Evolutionary conservation across 139 green algal species (phyloP).

Genomic region (Tetradesmus obliquus): DNA sequence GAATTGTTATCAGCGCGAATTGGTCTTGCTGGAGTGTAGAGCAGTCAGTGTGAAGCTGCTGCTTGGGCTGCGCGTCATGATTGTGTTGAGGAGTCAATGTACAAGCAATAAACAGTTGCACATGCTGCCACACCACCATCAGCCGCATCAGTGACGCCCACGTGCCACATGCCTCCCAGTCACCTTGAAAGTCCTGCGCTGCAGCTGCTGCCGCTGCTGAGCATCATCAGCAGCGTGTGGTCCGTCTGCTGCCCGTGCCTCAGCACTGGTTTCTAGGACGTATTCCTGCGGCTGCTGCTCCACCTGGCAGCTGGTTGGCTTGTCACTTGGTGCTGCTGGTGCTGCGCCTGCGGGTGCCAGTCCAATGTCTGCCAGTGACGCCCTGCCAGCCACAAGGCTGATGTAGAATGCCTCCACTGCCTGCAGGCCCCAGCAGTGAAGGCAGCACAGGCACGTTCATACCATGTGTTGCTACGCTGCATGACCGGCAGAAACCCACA

Average conservation of each 20-base stretch:
- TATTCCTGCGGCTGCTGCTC: background rate
- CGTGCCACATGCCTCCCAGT: background rate
- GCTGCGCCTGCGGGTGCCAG: background rate
- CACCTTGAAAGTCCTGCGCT: background rate
- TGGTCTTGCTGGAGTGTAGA: background rate
- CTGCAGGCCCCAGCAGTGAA: background rate
- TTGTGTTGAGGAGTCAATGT: no score
- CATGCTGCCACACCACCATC: background rate
- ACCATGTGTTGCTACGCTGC: no score
- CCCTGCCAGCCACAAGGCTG: background rate
- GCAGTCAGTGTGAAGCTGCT: background rate
- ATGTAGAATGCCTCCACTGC: slow-evolving; percentile 31
- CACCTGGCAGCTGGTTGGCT: background rate
- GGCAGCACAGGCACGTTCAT: no score
- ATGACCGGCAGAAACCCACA: no score
- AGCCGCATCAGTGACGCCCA: background rate
- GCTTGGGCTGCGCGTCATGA: background rate
- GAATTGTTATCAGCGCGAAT: background rate
- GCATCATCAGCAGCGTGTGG: background rate
- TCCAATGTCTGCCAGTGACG: background rate
- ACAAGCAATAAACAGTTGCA: background rate
- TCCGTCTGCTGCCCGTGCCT: background rate
- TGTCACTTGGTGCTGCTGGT: background rate
- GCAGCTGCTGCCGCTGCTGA: background rate
- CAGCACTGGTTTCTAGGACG: background rate